Conservation (phyloP, 2,329 filamentous ascomycete genomes). For the Colletotrichum cuscutae region DNA sequence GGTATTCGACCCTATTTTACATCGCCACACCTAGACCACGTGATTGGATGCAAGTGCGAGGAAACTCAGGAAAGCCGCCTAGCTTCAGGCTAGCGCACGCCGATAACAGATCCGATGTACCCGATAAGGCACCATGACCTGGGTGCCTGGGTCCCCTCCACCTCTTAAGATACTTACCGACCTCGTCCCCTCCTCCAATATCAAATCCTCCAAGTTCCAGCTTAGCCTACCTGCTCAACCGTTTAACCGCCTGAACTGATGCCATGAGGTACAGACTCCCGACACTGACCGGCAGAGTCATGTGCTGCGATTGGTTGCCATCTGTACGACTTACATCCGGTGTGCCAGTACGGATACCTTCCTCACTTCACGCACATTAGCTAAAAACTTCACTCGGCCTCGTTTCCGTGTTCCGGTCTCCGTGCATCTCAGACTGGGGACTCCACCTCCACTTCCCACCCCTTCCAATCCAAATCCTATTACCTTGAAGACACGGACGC, state of each 20-base stretch:
- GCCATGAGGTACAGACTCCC: too few relatives aligned
- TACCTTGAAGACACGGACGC: background rate
- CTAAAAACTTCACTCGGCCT: background rate
- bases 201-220: too few relatives aligned
- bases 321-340: too few relatives aligned
- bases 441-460: background rate
- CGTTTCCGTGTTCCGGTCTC: background rate
- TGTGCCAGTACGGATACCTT: background rate
- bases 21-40: background rate
- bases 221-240: too few relatives aligned
- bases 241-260: too few relatives aligned
- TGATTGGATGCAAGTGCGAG: constrained; percentile 22
- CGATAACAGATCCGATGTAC: constrained; percentile 15
- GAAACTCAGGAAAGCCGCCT: constrained; percentile 12
- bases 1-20: background rate
- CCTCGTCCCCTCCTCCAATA: background rate
- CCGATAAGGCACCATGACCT: constrained; percentile 4
- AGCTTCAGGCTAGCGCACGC: constrained; percentile 14
- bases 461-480: background rate
- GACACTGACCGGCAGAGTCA: too few relatives aligned
- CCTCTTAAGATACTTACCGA: background rate
- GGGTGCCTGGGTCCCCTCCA: background rate
- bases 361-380: background rate
- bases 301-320: too few relatives aligned
- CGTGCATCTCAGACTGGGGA: background rate